Percentiles rank a stretch among this genome's conserved stretches.
These are phyloP conservation scores for Pythium brassicae DNA, from an alignment of 352 stramenopile genomes.

Conservation along the genomic window DNA sequence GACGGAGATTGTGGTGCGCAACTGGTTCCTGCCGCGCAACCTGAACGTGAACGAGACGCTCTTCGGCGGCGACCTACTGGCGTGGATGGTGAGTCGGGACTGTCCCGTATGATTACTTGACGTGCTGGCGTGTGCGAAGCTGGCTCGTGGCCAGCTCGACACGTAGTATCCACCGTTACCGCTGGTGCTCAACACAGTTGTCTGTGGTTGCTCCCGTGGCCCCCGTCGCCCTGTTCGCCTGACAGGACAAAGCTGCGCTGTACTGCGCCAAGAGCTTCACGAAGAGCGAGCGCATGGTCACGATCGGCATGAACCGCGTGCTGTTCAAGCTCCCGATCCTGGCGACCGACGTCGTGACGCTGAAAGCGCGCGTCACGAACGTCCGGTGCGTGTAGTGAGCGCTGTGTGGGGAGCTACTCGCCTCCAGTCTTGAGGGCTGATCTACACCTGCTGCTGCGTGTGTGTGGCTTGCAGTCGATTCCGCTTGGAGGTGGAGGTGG, in stretches of 20 bases:
- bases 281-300: slow-evolving; percentile 64
- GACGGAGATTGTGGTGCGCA: slow-evolving; percentile 63
- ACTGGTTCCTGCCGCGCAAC: slow-evolving; percentile 66
- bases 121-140: background rate
- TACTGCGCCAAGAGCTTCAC: slow-evolving; percentile 61
- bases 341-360: slow-evolving; percentile 54
- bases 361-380: slow-evolving; percentile 48
- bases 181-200: too few relatives aligned
- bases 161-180: too few relatives aligned
- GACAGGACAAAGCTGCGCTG: slow-evolving; percentile 43
- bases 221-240: background rate
- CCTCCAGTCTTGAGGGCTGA: background rate
- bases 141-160: too few relatives aligned
- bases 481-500: slow-evolving; percentile 60
- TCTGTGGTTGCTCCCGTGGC: too few relatives aligned
- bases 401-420: background rate
- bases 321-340: slow-evolving; percentile 69
- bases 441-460: background rate
- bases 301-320: slow-evolving; percentile 54
- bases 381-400: slow-evolving; percentile 29
- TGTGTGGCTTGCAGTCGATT: slow-evolving; percentile 25
- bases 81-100: slow-evolving; percentile 52
- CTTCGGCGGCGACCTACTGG: slow-evolving; percentile 61
- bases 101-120: too few relatives aligned
- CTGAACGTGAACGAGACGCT: slow-evolving; percentile 71